Evolutionary conservation across 202 grass and related monocot species (phyloP).

Genomic region (Musa balbisiana): DNA sequence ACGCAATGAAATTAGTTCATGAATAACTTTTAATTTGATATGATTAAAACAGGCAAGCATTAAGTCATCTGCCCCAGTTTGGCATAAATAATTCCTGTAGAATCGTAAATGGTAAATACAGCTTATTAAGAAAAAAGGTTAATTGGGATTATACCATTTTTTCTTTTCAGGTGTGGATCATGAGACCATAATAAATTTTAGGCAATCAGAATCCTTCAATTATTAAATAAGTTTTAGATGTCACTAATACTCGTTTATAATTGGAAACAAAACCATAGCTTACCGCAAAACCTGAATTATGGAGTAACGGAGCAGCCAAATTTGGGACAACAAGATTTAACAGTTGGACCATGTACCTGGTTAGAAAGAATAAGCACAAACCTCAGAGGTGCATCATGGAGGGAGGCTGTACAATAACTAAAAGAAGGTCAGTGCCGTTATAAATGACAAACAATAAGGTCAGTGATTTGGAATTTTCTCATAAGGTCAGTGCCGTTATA

Average conservation of each 20-base stretch:
- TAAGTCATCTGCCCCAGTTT: too few relatives aligned
- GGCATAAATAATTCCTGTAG: not conserved
- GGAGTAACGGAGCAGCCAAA: slow-evolving; percentile 73
- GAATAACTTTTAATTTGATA: too few relatives aligned
- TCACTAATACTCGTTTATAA: not conserved
- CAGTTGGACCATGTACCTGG: slow-evolving; percentile 76
- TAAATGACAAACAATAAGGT: too few relatives aligned
- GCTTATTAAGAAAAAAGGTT: not conserved
- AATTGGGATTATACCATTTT: not conserved
- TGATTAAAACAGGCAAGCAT: not conserved
- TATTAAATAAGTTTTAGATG: not conserved
- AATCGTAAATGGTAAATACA: not conserved
- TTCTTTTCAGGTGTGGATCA: not conserved
- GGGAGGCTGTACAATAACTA: not conserved
- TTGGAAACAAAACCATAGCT: slow-evolving; percentile 17
- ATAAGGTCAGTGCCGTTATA: too few relatives aligned
- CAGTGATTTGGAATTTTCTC: not conserved
- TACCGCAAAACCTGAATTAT: slow-evolving; percentile 95
- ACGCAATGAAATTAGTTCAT: not conserved
- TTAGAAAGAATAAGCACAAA: slow-evolving; percentile 15
- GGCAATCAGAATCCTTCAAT: not conserved
- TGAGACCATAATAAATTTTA: not conserved
- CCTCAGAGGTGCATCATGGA: not conserved
- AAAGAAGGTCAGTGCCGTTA: too few relatives aligned
- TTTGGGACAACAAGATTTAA: slow-evolving; percentile 72